Percentiles rank a stretch among this genome's conserved stretches.
Conservation (phyloP, 768 basidiomycete genomes). For the Terana coerulea region DNA sequence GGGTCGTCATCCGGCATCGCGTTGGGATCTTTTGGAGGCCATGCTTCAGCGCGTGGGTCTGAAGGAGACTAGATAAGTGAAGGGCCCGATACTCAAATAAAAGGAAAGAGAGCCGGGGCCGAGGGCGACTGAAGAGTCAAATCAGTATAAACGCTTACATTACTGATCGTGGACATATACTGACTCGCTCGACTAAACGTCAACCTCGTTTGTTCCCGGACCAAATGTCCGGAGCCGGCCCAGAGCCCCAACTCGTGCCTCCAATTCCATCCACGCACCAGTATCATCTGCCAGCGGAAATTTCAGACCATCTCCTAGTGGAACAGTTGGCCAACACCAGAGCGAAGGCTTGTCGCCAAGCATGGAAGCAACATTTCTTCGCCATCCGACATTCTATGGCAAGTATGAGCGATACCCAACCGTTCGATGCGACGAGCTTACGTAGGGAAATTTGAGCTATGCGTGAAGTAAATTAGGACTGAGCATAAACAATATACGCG, state of each 20-base stretch:
- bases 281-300: constrained; percentile 68
- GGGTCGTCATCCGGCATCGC: constrained; percentile 24
- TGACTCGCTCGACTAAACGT: no score
- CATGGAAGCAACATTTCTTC: constrained; percentile 71
- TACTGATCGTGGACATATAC: no score
- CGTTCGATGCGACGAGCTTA: constrained; percentile 32
- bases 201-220: no score
- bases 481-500: constrained; percentile 11
- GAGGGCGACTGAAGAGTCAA: background rate
- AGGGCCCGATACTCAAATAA: background rate
- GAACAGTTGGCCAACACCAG: constrained; percentile 80
- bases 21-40: constrained; percentile 75
- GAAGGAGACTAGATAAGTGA: background rate
- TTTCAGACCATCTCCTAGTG: constrained; percentile 69
- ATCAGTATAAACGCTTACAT: background rate
- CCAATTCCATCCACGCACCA: constrained; percentile 68
- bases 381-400: constrained; percentile 72
- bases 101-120: background rate
- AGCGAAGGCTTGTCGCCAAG: constrained; percentile 70
- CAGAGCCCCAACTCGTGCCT: background rate
- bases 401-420: background rate
- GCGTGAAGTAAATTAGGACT: background rate
- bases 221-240: no score
- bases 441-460: constrained; percentile 94
- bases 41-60: constrained; percentile 41